phyloP scores from a whole-genome alignment of 2,329 filamentous ascomycete species.

The Elsinoe batatas region DNA sequence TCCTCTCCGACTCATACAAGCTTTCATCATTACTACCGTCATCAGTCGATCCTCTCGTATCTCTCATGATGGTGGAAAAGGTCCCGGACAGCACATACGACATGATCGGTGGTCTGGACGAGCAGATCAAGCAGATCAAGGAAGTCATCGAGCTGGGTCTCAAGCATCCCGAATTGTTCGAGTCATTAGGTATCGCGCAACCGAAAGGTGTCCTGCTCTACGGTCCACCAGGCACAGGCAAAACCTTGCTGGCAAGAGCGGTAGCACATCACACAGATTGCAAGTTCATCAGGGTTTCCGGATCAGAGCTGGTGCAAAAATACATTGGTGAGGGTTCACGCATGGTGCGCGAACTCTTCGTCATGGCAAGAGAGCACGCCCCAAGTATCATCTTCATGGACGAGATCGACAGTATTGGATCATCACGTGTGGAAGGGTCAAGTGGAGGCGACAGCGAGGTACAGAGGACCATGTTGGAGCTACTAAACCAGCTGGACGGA shows the following conservation, averaged over 20 bases:
- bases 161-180: slow-evolving; percentile 96
- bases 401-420: slow-evolving; percentile 98
- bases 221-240: slow-evolving; percentile 91
- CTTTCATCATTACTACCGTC: slow-evolving; percentile 97
- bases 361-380: slow-evolving; percentile 97
- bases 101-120: slow-evolving; percentile 98
- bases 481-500: slow-evolving; percentile 95
- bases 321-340: slow-evolving; percentile 97
- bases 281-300: slow-evolving; percentile 96
- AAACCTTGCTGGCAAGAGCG: slow-evolving; percentile 87
- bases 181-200: slow-evolving; percentile 96
- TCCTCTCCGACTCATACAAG: slow-evolving; percentile 96
- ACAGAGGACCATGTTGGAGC: slow-evolving; percentile 95
- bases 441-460: slow-evolving; percentile 96
- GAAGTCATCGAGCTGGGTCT: slow-evolving; percentile 98
- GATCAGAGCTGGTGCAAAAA: slow-evolving; percentile 94
- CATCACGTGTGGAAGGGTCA: slow-evolving; percentile 89
- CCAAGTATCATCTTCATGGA: slow-evolving; percentile 99
- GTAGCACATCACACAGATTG: slow-evolving; percentile 98
- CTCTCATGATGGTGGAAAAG: slow-evolving; percentile 99
- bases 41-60: slow-evolving; percentile 94
- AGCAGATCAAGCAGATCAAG: slow-evolving; percentile 99
- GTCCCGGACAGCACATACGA: slow-evolving; percentile 99
- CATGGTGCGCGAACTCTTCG: slow-evolving; percentile 98
- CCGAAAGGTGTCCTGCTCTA: slow-evolving; percentile 96